Evolutionary conservation across 2,329 filamentous ascomycete species (phyloP).

Genomic region (Arthroderma sp.): DNA sequence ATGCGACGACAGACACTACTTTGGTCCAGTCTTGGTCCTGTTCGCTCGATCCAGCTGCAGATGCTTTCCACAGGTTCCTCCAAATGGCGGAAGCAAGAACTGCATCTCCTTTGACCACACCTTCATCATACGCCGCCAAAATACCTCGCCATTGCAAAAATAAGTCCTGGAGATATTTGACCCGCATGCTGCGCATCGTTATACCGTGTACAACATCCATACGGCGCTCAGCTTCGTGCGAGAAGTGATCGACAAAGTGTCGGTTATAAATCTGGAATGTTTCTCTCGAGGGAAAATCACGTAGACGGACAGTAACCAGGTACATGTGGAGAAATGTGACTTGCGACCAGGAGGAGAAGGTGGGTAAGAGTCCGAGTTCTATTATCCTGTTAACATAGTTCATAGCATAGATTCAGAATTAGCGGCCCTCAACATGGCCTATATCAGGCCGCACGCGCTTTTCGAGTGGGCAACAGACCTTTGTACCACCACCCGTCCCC

Average conservation of each 20-base stretch:
- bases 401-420: not conserved
- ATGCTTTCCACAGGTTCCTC: conserved; percentile 81
- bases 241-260: conserved; percentile 90
- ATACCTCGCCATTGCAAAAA: conserved; percentile 88
- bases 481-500: conserved; percentile 70
- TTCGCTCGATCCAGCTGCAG: conserved; percentile 29
- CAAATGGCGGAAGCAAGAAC: conserved; percentile 58
- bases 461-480: conserved; percentile 35
- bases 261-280: conserved; percentile 67
- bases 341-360: conserved; percentile 92
- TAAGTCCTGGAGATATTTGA: conserved; percentile 64
- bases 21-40: conserved; percentile 46
- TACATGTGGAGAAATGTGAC: conserved; percentile 96
- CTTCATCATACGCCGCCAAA: conserved; percentile 50
- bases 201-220: conserved; percentile 40
- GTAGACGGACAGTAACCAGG: conserved; percentile 69
- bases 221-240: conserved; percentile 54
- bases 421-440: not conserved
- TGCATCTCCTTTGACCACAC: conserved; percentile 33
- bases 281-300: conserved; percentile 55
- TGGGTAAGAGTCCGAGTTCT: conserved; percentile 70
- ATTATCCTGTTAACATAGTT: conserved; percentile 4
- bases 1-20: conserved; percentile 49
- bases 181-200: conserved; percentile 40
- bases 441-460: too few species aligned